phyloP scores from a whole-genome alignment of 306 rosid species.

The Fragaria ananassa region DNA sequence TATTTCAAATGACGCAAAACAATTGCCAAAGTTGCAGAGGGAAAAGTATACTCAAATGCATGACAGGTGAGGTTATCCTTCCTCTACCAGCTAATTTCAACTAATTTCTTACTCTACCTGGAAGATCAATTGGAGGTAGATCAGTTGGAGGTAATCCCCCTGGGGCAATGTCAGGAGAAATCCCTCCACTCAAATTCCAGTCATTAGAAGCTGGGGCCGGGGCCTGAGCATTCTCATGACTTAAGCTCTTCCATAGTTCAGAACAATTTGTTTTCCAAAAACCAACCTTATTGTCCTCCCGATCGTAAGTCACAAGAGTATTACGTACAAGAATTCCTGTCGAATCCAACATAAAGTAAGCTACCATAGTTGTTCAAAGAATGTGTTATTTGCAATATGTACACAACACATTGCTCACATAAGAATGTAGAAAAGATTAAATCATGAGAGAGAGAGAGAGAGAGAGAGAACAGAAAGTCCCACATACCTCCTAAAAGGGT shows the following conservation, averaged over 20 bases:
- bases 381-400: neutral
- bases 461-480: neutral
- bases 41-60: neutral
- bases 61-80: neutral
- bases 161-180: conserved; percentile 27
- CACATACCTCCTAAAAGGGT: conserved; percentile 53
- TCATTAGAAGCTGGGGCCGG: conserved; percentile 9
- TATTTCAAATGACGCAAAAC: conserved; percentile 9
- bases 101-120: conserved; percentile 25
- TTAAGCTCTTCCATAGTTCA: conserved; percentile 41
- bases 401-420: neutral
- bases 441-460: neutral
- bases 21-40: conserved; percentile 7
- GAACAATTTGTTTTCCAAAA: conserved; percentile 56
- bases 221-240: conserved; percentile 25
- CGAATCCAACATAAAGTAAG: conserved; percentile 9
- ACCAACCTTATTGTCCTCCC: conserved; percentile 38
- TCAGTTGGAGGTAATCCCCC: conserved; percentile 15
- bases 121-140: conserved; percentile 23
- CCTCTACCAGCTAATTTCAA: no score
- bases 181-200: conserved; percentile 22
- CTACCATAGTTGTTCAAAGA: neutral
- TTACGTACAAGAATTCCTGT: conserved; percentile 53
- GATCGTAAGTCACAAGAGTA: conserved; percentile 52
- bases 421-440: neutral